Conservation (phyloP, 2,329 filamentous ascomycete species). For the Neoarthrinium moseri region DNA sequence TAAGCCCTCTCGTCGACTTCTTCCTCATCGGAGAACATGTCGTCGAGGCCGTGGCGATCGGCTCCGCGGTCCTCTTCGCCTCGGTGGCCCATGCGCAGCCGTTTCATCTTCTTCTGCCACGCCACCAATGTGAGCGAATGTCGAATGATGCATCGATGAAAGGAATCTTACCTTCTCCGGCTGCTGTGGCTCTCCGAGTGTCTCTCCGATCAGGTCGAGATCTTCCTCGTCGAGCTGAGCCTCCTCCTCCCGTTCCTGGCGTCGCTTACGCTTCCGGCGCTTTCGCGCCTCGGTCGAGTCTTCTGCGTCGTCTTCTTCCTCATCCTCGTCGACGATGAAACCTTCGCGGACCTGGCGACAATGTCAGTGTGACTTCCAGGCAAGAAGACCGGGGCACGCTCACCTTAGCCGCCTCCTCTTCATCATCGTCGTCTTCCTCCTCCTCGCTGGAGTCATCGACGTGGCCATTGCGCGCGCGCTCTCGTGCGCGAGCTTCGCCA, state of each 20-base stretch:
- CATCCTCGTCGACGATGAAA: conserved; percentile 93
- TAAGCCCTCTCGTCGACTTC: conserved; percentile 57
- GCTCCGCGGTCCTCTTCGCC: conserved; percentile 66
- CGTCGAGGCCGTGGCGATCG: conserved; percentile 72
- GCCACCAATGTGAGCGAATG: not conserved
- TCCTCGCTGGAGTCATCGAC: conserved; percentile 88
- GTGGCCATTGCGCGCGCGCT: conserved; percentile 31
- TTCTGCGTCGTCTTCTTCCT: conserved; percentile 67
- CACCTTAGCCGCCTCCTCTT: conserved; percentile 78
- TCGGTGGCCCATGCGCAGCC: conserved; percentile 87
- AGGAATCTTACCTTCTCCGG: conserved; percentile 62
- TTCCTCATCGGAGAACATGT: conserved; percentile 95
- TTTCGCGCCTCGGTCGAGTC: conserved; percentile 58
- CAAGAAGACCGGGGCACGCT: conserved; percentile 2
- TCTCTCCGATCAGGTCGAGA: conserved; percentile 88
- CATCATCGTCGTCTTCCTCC: conserved; percentile 88
- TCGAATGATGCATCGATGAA: not conserved
- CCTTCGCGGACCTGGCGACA: conserved; percentile 75
- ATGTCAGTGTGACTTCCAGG: not conserved
- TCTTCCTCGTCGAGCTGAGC: conserved; percentile 95
- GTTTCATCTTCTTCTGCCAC: conserved; percentile 83
- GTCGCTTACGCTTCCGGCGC: conserved; percentile 72
- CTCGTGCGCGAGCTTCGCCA: conserved; percentile 45
- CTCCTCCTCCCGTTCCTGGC: conserved; percentile 76
- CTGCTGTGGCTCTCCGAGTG: conserved; percentile 66